Evolutionary conservation across 306 rosid species (phyloP), one percentile per base, ranked within the genome.

Genomic region (Cucurbita moschata): DNA sequence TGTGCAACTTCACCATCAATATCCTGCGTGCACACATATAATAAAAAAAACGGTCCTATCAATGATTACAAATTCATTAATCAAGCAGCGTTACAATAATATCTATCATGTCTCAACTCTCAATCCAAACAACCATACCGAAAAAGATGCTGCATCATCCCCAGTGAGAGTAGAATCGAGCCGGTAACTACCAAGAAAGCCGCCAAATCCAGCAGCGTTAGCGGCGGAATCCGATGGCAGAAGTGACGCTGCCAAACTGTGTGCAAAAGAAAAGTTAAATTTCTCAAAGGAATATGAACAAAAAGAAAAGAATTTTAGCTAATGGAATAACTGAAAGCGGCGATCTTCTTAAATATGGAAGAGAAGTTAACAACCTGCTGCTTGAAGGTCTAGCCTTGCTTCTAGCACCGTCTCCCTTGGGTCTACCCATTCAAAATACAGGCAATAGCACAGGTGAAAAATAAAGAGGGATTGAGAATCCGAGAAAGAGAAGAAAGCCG

Each of bases 321-420:
- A 23, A 38, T 7, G 8, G 51, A 23, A 78, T 26, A 47, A 57
- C 1, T 10, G 18, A 55, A 71, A 65, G 46, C n/a, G 6, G 13
- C 8, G 12, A 11, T 5, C 59, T 5, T 51, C 46, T 13, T 44
- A 46, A 19, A 10, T 15, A 4, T 42, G 12, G 8, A 18, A 47
- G 49, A 16, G 12, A 10, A 19, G 23, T 38, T 16, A 65, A 58
- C 8, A 23, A 92, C 98, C 96, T 90, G 90, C 94, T 93, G 83
- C 98, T 93, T 4, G 97, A 93, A 85, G 97, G 88, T 19, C 94
- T 88, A 7, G 94, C 79, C 83, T 93, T 93, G 87, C 81, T 86
- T 81, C 96, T 81, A 10, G 78, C 89, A 55, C 78, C 93, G 14
- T 93, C 98, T 72, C 98, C 98, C 80, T 93, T 93, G 54, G 87